Percentiles rank a stretch among this genome's conserved stretches.
These are phyloP conservation scores for Diaporthe sp. DNA, from an alignment of 2,329 filamentous ascomycete genomes.

Conservation along the genomic window DNA sequence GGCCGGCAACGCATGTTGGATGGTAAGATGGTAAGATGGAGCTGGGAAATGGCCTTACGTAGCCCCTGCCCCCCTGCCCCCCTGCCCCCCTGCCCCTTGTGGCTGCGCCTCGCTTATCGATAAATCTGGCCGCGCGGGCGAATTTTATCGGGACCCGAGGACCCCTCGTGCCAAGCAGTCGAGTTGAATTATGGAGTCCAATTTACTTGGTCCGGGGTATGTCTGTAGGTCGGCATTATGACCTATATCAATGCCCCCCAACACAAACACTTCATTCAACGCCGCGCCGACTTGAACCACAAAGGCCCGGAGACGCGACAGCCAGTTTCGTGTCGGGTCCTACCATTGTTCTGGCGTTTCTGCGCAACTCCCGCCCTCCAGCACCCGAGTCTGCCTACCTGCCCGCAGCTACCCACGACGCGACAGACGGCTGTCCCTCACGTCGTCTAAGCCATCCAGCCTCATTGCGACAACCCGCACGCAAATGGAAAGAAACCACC, in stretches of 20 bases:
- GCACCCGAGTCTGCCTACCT: not conserved
- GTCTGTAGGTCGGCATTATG: not conserved
- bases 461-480: not conserved
- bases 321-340: not conserved
- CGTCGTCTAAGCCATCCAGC: not conserved
- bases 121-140: slow-evolving; percentile 27
- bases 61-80: slow-evolving; percentile 12
- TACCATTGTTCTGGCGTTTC: not conserved
- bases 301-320: not conserved
- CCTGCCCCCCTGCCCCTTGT: slow-evolving; percentile 3
- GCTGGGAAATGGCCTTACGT: slow-evolving; percentile 19
- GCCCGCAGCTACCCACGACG: slow-evolving; percentile 5
- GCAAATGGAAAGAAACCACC: slow-evolving; percentile 21
- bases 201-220: slow-evolving; percentile 23
- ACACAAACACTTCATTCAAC: slow-evolving; percentile 2
- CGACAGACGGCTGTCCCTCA: slow-evolving; percentile 16
- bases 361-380: not conserved
- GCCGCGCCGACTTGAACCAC: not conserved
- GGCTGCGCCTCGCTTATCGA: slow-evolving; percentile 35
- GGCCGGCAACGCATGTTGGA: slow-evolving; percentile 11
- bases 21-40: slow-evolving; percentile 19
- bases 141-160: slow-evolving; percentile 32
- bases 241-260: slow-evolving; percentile 31
- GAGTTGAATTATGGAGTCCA: slow-evolving; percentile 23
- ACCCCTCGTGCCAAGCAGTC: slow-evolving; percentile 30